Evolutionary conservation across 2,329 filamentous ascomycete species (phyloP).

Genomic region (Cercospora citrullina): DNA sequence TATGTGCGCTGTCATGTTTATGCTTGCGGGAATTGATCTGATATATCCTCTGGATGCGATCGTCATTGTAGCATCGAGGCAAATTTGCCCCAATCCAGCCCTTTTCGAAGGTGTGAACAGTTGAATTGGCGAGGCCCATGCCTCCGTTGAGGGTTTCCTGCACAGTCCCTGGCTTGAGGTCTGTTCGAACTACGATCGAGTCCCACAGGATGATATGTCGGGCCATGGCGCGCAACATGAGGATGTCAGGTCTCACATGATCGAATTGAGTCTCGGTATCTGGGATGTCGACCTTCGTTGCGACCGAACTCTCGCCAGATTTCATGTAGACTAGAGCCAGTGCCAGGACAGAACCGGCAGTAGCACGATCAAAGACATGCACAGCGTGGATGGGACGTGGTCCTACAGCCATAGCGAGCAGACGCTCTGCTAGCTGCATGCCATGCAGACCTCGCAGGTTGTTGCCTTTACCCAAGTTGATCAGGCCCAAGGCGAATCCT

Average conservation of each 20-base stretch:
- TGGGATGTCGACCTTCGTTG: slow-evolving; percentile 89
- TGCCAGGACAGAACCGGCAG: slow-evolving; percentile 88
- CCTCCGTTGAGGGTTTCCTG: neutral
- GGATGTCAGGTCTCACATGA: slow-evolving; percentile 89
- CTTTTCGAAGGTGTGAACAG: slow-evolving; percentile 14
- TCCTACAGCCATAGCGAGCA: slow-evolving; percentile 80
- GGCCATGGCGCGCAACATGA: slow-evolving; percentile 84
- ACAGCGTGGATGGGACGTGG: slow-evolving; percentile 90
- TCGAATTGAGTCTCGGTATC: slow-evolving; percentile 90
- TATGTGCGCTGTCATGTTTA: slow-evolving; percentile 71
- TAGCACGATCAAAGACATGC: slow-evolving; percentile 88
- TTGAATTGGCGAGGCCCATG: neutral
- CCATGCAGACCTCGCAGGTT: slow-evolving; percentile 88
- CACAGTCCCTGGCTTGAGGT: neutral
- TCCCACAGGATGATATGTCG: slow-evolving; percentile 94
- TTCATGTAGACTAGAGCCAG: slow-evolving; percentile 96
- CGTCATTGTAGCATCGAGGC: slow-evolving; percentile 66
- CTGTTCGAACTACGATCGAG: slow-evolving; percentile 61
- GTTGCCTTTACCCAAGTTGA: slow-evolving; percentile 88
- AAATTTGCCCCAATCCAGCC: slow-evolving; percentile 74
- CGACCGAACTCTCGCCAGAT: slow-evolving; percentile 81
- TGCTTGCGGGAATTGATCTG: slow-evolving; percentile 27
- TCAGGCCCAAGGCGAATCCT: slow-evolving; percentile 88
- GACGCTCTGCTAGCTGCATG: slow-evolving; percentile 86
- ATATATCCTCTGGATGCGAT: slow-evolving; percentile 53